phyloP scores from a whole-genome alignment of 2,329 filamentous ascomycete species.

The Drechslerella stenobrocha region DNA sequence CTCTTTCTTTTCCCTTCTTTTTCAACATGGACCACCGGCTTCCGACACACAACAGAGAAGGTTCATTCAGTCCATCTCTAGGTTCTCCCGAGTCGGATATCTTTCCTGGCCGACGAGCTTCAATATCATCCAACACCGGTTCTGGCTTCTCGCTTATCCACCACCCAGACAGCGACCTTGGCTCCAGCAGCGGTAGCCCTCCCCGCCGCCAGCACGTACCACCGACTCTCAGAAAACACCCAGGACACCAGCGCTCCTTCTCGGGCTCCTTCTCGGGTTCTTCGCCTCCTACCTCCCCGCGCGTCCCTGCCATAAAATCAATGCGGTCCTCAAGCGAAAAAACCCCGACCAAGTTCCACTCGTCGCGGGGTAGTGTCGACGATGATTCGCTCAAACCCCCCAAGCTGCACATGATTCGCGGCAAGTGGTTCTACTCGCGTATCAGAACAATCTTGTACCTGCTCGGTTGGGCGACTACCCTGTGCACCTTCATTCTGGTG shows the following conservation, averaged over 20 bases:
- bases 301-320: constrained; percentile 42
- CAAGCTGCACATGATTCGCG: constrained; percentile 47
- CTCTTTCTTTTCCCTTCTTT: constrained; percentile 17
- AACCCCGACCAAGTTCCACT: constrained; percentile 36
- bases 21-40: constrained; percentile 45
- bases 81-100: constrained; percentile 42
- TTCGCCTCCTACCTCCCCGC: constrained; percentile 36
- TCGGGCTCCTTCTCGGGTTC: constrained; percentile 19
- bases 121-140: constrained; percentile 37
- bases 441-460: constrained; percentile 41
- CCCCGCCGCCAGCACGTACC: constrained; percentile 17
- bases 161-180: constrained; percentile 43
- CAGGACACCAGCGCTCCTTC: constrained; percentile 33
- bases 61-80: constrained; percentile 45
- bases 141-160: constrained; percentile 47
- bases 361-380: constrained; percentile 36
- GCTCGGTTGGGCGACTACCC: constrained; percentile 27
- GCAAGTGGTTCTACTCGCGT: constrained; percentile 44
- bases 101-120: constrained; percentile 35
- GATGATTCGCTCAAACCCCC: constrained; percentile 35
- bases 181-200: constrained; percentile 36
- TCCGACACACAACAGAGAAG: constrained; percentile 41
- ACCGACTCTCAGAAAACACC: constrained; percentile 19
- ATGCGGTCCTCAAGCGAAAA: constrained; percentile 47
- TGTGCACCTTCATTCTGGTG: constrained; percentile 36